Conservation (phyloP, 441 rosid species). For the Aleurites moluccanus region DNA sequence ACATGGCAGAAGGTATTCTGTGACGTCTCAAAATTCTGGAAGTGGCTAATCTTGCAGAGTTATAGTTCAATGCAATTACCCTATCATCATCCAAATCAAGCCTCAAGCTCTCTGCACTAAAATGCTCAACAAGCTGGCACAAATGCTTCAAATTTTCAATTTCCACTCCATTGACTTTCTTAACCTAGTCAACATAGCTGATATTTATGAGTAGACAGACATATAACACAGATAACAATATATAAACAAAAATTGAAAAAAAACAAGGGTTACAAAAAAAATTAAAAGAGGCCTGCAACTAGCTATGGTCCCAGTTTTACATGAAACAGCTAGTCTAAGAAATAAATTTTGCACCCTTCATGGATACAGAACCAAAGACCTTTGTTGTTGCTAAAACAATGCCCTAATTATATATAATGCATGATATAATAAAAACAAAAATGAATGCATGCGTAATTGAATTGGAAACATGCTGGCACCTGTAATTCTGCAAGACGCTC, state of each 20-base stretch:
- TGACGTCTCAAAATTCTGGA: slow-evolving; percentile 67
- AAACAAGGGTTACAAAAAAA: not conserved
- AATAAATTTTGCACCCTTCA: not conserved
- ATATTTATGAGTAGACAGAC: slow-evolving; percentile 16
- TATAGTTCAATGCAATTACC: slow-evolving; percentile 59
- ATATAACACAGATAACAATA: not conserved
- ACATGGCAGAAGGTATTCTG: slow-evolving; percentile 62
- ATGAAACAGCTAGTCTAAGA: not conserved
- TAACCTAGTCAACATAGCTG: slow-evolving; percentile 53
- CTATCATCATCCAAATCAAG: slow-evolving; percentile 82
- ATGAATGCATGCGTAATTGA: slow-evolving; percentile 1
- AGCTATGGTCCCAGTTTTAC: not conserved
- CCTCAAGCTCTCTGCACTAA: slow-evolving; percentile 53
- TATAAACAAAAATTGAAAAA: not conserved
- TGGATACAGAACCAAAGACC: not conserved
- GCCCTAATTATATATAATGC: not conserved
- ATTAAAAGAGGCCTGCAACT: not conserved
- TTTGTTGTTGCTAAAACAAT: not conserved
- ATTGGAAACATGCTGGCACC: slow-evolving; percentile 38
- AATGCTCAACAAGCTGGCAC: slow-evolving; percentile 60
- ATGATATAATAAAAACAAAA: not conserved
- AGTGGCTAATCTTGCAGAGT: slow-evolving; percentile 61
- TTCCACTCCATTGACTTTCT: slow-evolving; percentile 67
- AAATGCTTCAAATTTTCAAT: slow-evolving; percentile 72
- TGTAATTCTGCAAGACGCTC: slow-evolving; percentile 92